These are phyloP conservation scores for Ophidiomyces ophidiicola DNA, from an alignment of 2,329 filamentous ascomycete genomes.

Conservation along the genomic window DNA sequence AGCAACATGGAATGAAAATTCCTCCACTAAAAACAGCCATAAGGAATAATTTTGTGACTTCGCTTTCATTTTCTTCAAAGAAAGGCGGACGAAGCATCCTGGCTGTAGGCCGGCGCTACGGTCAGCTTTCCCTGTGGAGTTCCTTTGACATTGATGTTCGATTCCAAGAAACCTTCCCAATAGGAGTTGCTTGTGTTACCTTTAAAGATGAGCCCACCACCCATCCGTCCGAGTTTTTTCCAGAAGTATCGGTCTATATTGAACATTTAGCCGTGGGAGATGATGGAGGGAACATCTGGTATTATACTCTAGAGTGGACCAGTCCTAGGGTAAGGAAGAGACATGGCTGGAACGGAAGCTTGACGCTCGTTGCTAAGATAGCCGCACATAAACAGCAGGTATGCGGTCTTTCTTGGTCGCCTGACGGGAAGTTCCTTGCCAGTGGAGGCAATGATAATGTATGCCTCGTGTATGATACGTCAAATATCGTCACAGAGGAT, in stretches of 20 bases:
- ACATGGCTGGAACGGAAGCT: conserved; percentile 62
- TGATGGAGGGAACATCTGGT: conserved; percentile 68
- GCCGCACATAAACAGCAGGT: conserved; percentile 76
- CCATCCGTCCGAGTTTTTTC: conserved; percentile 37
- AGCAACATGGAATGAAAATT: conserved; percentile 53
- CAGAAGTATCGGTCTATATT: conserved; percentile 46
- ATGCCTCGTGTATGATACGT: conserved; percentile 67
- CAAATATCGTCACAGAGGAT: conserved; percentile 35
- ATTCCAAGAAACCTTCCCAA: conserved; percentile 61
- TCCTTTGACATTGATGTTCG: conserved; percentile 53
- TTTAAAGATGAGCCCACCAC: conserved; percentile 57
- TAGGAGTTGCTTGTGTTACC: conserved; percentile 63
- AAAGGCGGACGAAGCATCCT: conserved; percentile 67
- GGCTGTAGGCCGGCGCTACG: conserved; percentile 69
- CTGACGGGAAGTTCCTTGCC: conserved; percentile 62
- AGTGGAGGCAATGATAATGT: conserved; percentile 88
- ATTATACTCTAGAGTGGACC: conserved; percentile 82
- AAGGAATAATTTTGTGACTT: conserved; percentile 54
- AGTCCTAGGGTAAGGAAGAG: conserved; percentile 45
- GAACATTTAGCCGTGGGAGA: conserved; percentile 85
- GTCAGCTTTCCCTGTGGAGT: conserved; percentile 65
- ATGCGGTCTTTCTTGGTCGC: conserved; percentile 83
- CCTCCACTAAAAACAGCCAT: conserved; percentile 43
- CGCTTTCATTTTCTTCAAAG: conserved; percentile 76
- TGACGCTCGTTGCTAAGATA: conserved; percentile 66